phyloP scores from a whole-genome alignment of 192 early-diverging fungal genomes.

The Pecoramyces ruminantium region DNA sequence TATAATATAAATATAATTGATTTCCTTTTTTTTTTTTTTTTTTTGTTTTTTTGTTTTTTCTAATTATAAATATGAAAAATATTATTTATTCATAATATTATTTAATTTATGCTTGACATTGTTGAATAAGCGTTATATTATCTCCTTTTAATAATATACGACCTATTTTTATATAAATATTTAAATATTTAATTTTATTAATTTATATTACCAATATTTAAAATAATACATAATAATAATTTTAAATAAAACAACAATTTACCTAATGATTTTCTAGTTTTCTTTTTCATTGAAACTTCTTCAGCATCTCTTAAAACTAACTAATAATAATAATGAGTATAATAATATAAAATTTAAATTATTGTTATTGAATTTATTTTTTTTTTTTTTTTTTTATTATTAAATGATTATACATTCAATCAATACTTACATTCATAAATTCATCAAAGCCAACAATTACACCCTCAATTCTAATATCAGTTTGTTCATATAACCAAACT shows the following conservation, averaged over 20 bases:
- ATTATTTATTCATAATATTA: too few relatives aligned
- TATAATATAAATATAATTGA: too few relatives aligned
- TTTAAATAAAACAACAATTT: too few relatives aligned
- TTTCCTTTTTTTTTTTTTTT: too few relatives aligned
- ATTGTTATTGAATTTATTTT: too few relatives aligned
- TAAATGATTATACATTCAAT: too few relatives aligned
- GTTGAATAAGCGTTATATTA: conserved; percentile 8
- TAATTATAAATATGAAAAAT: too few relatives aligned
- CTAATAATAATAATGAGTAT: neutral
- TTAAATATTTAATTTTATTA: neutral
- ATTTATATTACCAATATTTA: too few relatives aligned
- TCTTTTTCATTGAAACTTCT: conserved; percentile 2
- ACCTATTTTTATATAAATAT: neutral
- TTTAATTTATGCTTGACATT: neutral
- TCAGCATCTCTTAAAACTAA: conserved; percentile 4
- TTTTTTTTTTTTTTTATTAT: too few relatives aligned
- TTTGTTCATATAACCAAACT: conserved; percentile 5
- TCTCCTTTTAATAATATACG: conserved; percentile 6
- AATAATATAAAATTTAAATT: neutral
- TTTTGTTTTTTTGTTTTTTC: too few relatives aligned
- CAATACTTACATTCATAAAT: conserved; percentile 1
- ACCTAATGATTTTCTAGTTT: neutral
- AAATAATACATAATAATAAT: too few relatives aligned
- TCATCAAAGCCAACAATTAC: conserved; percentile 4
- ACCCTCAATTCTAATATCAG: conserved; percentile 4